Evolutionary conservation across 1,139 yeast species (phyloP), one percentile per base, ranked within the genome.

Genomic region (Pichia sp.): DNA sequence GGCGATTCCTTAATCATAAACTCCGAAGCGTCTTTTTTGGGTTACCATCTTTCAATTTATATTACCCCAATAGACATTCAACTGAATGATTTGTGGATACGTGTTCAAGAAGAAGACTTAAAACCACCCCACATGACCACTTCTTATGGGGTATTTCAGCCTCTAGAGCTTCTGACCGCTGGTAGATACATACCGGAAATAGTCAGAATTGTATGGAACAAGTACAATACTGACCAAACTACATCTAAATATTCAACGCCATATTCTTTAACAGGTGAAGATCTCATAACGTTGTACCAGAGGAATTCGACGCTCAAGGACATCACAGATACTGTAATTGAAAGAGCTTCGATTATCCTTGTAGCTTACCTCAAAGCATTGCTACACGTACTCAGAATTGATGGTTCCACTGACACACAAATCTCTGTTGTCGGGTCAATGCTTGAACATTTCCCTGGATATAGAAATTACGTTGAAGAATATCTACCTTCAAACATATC

Each of bases 181-280:
- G 82, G 81, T 1, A 61, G 81, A 49, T 76, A 76, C 55, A 61
- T 76, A 40, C 74, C 77, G 10, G 82, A 76, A 52, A 55, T 74
- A 43, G 59, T 71, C 5, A 60, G 81, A 36, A 58, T 71, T 41
- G 66, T 66, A 3, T 41, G 73, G 32, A 52, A 62, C 24, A 21
- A 33, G 9, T 71, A 67, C 35, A 52, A n/a, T 18, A 15, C 6
- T 5, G n/a, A 28, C 21, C 24, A 21, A 15, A 25, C 17, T 36
- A 12, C 56, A 2, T 46, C 34, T 24, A 51, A 51, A 21, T 31
- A 38, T 5, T 35, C 39, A 5, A 12, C 12, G 7, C 17, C 24
- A 18, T 42, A 44, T 31, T 21, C 38, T 12, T 17, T 44, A 10
- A 21, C 41, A 2, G 45, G 45, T 1, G 35, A 40, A 24, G 12